A percentile compares a stretch with the other conserved stretches of the same genome.
Conservation (phyloP, 345 rosid genomes). For the Erucastrum elatum region DNA sequence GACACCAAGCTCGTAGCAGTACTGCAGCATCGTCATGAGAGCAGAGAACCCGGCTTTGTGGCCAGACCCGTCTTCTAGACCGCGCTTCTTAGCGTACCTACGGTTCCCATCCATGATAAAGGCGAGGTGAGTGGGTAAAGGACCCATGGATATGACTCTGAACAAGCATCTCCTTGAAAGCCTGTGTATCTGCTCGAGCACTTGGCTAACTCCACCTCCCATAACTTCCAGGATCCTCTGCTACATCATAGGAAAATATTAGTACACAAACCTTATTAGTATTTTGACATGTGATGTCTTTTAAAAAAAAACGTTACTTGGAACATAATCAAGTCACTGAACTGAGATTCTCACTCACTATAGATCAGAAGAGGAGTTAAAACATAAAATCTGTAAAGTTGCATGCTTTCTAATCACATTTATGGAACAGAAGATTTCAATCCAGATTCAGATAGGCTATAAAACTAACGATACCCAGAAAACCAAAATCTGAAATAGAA, state of each 20-base stretch:
- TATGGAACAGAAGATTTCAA: slow-evolving; percentile 1
- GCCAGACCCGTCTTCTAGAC: slow-evolving; percentile 32
- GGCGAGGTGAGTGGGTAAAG: slow-evolving; percentile 59
- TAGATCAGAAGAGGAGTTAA: not conserved
- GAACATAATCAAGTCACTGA: not conserved
- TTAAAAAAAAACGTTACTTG: not conserved
- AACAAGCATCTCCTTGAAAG: slow-evolving; percentile 50
- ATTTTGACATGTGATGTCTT: not conserved
- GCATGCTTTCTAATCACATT: not conserved
- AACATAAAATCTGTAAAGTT: not conserved
- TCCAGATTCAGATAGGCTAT: not conserved
- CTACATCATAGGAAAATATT: not conserved
- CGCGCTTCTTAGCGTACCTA: slow-evolving; percentile 42
- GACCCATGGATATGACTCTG: slow-evolving; percentile 49
- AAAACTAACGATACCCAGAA: not conserved
- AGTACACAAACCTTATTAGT: not conserved
- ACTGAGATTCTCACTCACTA: not conserved
- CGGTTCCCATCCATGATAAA: slow-evolving; percentile 65
- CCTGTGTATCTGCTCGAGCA: slow-evolving; percentile 26
- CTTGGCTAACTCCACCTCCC: slow-evolving; percentile 21
- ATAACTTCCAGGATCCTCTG: slow-evolving; percentile 10
- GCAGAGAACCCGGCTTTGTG: slow-evolving; percentile 61
- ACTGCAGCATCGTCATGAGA: slow-evolving; percentile 56
- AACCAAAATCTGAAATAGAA: not conserved
- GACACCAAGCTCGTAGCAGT: slow-evolving; percentile 74